Evolutionary conservation across 1,284 basidiomycete genomes (phyloP).

Genomic region (Cystobasidiaceae sp.): DNA sequence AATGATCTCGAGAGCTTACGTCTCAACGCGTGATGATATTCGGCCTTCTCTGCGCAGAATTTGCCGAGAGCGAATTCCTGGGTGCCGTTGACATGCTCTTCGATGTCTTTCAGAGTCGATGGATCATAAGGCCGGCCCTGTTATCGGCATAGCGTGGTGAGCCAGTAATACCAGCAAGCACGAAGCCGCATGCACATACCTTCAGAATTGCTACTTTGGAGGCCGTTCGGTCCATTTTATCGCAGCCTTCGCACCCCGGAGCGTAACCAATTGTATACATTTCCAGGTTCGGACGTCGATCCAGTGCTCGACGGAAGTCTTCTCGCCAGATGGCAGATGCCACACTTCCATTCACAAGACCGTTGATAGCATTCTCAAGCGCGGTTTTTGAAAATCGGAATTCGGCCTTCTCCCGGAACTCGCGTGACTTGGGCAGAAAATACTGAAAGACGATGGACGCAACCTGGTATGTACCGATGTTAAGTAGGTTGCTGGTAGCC

Average conservation of each 20-base stretch:
- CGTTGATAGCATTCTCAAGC: constrained; percentile 11
- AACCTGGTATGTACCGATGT: background rate
- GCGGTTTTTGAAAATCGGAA: constrained; percentile 3
- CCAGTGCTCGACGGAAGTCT: constrained; percentile 11
- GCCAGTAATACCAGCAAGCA: background rate
- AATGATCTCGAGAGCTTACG: background rate
- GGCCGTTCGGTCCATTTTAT: constrained; percentile 17
- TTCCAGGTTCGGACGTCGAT: constrained; percentile 1
- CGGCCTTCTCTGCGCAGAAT: constrained; percentile 25
- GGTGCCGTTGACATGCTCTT: background rate
- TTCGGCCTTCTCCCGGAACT: constrained; percentile 1
- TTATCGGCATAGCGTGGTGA: too few species aligned
- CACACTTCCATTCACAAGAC: constrained; percentile 12
- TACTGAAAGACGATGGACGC: constrained; percentile 21
- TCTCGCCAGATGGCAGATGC: constrained; percentile 18
- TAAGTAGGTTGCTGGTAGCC: background rate
- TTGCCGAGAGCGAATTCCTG: constrained; percentile 11
- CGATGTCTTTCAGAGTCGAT: background rate
- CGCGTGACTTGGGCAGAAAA: constrained; percentile 3
- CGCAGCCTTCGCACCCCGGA: constrained; percentile 23
- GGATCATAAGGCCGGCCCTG: constrained; percentile 19
- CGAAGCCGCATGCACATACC: background rate
- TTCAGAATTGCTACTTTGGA: background rate
- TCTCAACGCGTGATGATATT: constrained; percentile 10
- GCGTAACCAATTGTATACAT: background rate